These are phyloP conservation scores for Aspergillus intermedius DNA, from an alignment of 2,329 filamentous ascomycete species.

Conservation along the genomic window DNA sequence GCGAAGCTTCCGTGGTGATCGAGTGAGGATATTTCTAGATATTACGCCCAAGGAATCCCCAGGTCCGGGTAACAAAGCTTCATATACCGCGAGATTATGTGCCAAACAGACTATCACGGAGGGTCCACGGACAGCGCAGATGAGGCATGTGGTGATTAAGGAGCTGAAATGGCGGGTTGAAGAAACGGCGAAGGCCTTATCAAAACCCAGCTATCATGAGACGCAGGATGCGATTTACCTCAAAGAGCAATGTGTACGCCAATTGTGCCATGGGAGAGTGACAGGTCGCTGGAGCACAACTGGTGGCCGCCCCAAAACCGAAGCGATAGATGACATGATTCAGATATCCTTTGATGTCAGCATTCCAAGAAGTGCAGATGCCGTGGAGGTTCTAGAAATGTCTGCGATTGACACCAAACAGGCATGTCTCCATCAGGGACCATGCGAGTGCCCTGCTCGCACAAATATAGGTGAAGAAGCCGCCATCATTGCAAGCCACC, in stretches of 20 bases:
- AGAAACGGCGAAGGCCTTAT: slow-evolving; percentile 1
- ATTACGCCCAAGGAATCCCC: background rate
- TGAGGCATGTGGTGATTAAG: slow-evolving; percentile 3
- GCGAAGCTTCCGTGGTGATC: background rate
- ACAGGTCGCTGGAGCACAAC: background rate
- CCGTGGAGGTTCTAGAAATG: background rate
- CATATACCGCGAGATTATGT: background rate
- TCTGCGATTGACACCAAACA: background rate
- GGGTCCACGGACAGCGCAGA: slow-evolving; percentile 1
- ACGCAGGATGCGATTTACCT: background rate
- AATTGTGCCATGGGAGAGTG: background rate
- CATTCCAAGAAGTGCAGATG: background rate
- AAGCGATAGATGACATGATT: background rate
- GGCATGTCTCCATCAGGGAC: background rate
- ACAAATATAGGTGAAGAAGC: background rate
- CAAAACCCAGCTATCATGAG: background rate
- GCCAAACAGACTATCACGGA: slow-evolving; percentile 3
- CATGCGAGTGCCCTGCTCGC: background rate
- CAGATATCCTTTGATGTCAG: background rate
- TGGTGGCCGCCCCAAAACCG: background rate
- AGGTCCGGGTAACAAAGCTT: background rate
- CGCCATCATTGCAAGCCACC: slow-evolving; percentile 1
- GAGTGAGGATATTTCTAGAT: background rate
- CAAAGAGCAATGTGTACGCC: background rate
- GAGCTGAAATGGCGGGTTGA: slow-evolving; percentile 7